Evolutionary conservation across 306 rosid genomes (phyloP).

Genomic region (Vigna mungo): DNA sequence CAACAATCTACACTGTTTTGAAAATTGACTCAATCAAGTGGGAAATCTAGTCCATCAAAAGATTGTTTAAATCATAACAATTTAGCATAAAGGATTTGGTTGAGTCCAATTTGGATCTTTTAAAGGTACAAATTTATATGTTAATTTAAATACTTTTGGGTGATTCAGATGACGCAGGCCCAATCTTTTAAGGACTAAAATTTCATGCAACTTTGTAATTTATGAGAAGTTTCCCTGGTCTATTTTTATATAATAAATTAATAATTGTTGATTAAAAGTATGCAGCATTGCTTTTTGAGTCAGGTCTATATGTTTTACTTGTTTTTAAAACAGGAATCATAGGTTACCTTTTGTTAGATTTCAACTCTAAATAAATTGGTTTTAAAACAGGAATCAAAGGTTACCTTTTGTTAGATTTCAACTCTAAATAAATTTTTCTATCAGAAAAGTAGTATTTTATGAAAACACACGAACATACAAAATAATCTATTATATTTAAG

Average conservation of each 20-base stretch:
- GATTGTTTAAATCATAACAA: conserved; percentile 4
- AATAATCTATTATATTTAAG: too few species aligned
- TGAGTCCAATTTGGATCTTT: neutral
- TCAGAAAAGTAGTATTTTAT: too few species aligned
- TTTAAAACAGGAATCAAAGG: too few species aligned
- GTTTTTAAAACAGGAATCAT: too few species aligned
- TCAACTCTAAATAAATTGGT: too few species aligned
- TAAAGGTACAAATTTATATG: neutral
- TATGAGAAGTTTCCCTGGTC: conserved; percentile 5
- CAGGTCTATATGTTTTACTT: neutral
- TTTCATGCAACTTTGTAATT: neutral
- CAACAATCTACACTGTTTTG: conserved; percentile 36
- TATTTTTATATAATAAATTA: conserved; percentile 11
- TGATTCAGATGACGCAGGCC: conserved; percentile 2
- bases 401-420: too few species aligned
- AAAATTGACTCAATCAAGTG: conserved; percentile 24
- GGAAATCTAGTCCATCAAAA: neutral
- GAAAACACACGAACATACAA: too few species aligned
- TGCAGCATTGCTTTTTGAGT: conserved; percentile 27
- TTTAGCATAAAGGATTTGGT: conserved; percentile 18
- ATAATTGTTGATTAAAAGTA: conserved; percentile 13
- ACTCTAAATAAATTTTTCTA: too few species aligned
- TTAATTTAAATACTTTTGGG: conserved; percentile 12
- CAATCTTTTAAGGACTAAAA: conserved; percentile 22
- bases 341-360: too few species aligned